Evolutionary conservation across 2,329 filamentous ascomycete species (phyloP).

Genomic region (Didymella arachidicola): DNA sequence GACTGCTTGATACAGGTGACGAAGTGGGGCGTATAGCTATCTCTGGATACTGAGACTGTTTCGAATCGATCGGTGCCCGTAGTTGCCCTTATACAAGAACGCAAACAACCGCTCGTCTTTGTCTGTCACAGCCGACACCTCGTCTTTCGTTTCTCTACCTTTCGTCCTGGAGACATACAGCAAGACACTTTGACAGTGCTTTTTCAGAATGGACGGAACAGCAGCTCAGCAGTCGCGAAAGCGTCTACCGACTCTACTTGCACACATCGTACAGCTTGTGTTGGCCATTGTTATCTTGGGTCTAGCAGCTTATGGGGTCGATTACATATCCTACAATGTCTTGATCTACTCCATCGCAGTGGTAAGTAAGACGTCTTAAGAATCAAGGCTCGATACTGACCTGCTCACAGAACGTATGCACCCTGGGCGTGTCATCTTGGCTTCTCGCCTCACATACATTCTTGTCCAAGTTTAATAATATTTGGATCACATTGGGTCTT

Average conservation of each 20-base stretch:
- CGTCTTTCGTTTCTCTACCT: neutral
- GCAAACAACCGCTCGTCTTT: conserved; percentile 13
- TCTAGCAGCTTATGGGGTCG: conserved; percentile 57
- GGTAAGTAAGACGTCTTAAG: conserved; percentile 18
- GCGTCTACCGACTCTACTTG: conserved; percentile 25
- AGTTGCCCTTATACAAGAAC: conserved; percentile 16
- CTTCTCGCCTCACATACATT: conserved; percentile 13
- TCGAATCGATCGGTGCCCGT: conserved; percentile 10
- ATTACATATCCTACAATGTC: conserved; percentile 54
- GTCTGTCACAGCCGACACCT: conserved; percentile 7
- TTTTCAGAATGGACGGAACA: conserved; percentile 14
- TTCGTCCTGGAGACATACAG: conserved; percentile 14
- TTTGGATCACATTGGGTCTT: conserved; percentile 61
- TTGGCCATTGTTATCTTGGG: conserved; percentile 58
- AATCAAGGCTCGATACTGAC: neutral
- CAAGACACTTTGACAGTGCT: conserved; percentile 13
- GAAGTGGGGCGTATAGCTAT: conserved; percentile 17
- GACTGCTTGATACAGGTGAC: conserved; percentile 18
- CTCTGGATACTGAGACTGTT: conserved; percentile 18
- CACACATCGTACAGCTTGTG: conserved; percentile 43
- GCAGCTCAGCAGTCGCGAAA: conserved; percentile 9
- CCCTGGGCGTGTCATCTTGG: conserved; percentile 51
- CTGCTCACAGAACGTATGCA: conserved; percentile 52
- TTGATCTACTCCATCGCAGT: conserved; percentile 30
- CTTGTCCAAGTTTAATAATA: conserved; percentile 57